These are phyloP conservation scores for Citrus glauca DNA, from an alignment of 345 rosid species.

Conservation along the genomic window DNA sequence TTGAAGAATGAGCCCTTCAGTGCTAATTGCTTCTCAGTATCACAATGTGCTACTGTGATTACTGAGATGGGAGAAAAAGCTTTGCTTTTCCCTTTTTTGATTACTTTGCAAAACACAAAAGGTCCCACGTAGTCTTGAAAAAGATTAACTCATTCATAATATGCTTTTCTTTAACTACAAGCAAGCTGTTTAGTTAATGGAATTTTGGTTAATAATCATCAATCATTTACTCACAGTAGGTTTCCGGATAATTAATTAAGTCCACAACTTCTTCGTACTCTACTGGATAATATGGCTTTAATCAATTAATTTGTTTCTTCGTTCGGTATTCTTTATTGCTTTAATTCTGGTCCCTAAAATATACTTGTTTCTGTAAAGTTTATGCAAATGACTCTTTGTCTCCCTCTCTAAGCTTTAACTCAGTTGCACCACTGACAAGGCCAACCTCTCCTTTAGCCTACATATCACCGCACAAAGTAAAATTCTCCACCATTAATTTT, in stretches of 20 bases:
- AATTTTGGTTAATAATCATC: background rate
- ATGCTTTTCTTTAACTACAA: background rate
- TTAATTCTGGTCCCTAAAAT: background rate
- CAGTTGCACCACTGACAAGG: background rate
- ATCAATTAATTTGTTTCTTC: background rate
- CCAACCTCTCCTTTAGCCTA: conserved; percentile 2
- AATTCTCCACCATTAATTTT: background rate
- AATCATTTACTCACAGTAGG: background rate
- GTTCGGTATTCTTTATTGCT: no score
- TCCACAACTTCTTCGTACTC: background rate
- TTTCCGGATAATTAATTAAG: background rate
- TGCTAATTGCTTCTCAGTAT: conserved; percentile 20
- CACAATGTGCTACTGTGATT: conserved; percentile 14
- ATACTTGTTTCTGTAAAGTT: background rate
- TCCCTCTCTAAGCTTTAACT: background rate
- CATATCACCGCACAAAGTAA: conserved; percentile 20
- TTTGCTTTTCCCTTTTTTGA: conserved; percentile 15
- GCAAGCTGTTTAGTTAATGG: background rate
- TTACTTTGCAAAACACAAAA: conserved; percentile 6
- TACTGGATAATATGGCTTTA: background rate
- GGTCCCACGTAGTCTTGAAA: conserved; percentile 14
- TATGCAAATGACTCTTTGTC: background rate
- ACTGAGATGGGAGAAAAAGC: conserved; percentile 1
- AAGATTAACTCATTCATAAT: background rate
- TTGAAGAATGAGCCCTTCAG: conserved; percentile 36